A percentile compares a stretch with the other conserved stretches of the same genome.
Conservation (phyloP, 2,329 filamentous ascomycete species). For the Karstenula rhodostoma region DNA sequence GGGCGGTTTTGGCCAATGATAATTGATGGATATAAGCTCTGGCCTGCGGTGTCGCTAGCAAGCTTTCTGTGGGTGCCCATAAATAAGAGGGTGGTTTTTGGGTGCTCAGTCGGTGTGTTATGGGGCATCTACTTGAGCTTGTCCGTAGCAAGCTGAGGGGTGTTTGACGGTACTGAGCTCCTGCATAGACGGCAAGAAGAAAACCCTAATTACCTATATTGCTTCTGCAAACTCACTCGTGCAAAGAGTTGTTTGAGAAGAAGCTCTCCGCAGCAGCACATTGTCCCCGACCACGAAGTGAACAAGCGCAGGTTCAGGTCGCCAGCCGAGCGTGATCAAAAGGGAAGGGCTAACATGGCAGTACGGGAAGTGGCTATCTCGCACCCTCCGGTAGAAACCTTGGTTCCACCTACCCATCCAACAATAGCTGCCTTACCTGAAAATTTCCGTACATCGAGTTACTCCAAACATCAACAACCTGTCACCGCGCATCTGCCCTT, state of each 20-base stretch:
- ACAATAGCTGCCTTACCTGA: neutral
- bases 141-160: conserved; percentile 45
- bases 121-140: conserved; percentile 82
- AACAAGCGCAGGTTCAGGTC: neutral
- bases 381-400: neutral
- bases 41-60: conserved; percentile 73
- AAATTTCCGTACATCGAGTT: neutral
- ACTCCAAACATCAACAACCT: neutral
- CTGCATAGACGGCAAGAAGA: neutral
- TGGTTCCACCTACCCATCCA: neutral
- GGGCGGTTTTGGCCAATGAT: conserved; percentile 65
- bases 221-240: neutral
- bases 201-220: neutral
- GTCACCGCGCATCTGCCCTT: neutral
- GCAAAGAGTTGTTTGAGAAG: neutral
- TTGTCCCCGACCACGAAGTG: neutral
- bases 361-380: neutral
- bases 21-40: conserved; percentile 74
- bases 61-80: conserved; percentile 78
- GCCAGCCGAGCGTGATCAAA: too few species aligned
- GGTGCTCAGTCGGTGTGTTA: conserved; percentile 73
- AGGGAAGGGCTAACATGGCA: too few species aligned
- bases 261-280: neutral
- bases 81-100: conserved; percentile 73
- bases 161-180: neutral